Conservation (phyloP, 2,329 filamentous ascomycete species). For the Nannizziopsis barbatae region DNA sequence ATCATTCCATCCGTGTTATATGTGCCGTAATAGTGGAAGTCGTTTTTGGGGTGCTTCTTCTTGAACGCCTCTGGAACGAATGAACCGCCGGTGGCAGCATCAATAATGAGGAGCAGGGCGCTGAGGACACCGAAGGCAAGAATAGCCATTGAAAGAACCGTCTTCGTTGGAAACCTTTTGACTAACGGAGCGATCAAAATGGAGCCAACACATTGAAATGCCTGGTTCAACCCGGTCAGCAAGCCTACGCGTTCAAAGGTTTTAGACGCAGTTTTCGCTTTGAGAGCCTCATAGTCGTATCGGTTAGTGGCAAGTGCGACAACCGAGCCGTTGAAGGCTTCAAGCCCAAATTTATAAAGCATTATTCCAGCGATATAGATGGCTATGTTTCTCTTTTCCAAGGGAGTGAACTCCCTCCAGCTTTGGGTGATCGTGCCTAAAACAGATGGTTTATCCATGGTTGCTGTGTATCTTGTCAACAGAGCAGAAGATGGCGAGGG, state of each 20-base stretch:
- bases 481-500: background rate
- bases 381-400: constrained; percentile 2
- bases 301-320: constrained; percentile 6
- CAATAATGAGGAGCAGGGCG: constrained; percentile 5
- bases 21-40: constrained; percentile 7
- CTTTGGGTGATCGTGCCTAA: constrained; percentile 1
- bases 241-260: constrained; percentile 7
- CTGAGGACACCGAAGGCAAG: constrained; percentile 1
- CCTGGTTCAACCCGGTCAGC: constrained; percentile 5
- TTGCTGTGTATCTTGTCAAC: background rate
- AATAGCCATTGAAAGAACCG: constrained; percentile 2
- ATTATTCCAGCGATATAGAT: constrained; percentile 7
- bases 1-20: constrained; percentile 7
- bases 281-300: constrained; percentile 5
- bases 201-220: constrained; percentile 7
- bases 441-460: background rate
- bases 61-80: background rate
- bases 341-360: constrained; percentile 7
- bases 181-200: constrained; percentile 8
- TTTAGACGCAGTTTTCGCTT: background rate
- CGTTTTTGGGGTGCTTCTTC: constrained; percentile 7
- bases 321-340: constrained; percentile 6
- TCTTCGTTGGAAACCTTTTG: constrained; percentile 4
- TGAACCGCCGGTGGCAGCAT: constrained; percentile 3
- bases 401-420: constrained; percentile 1